A percentile compares a stretch with the other conserved stretches of the same genome.
These are phyloP conservation scores for Xanthoconium purpureum DNA, from an alignment of 768 basidiomycete genomes.

Conservation along the genomic window DNA sequence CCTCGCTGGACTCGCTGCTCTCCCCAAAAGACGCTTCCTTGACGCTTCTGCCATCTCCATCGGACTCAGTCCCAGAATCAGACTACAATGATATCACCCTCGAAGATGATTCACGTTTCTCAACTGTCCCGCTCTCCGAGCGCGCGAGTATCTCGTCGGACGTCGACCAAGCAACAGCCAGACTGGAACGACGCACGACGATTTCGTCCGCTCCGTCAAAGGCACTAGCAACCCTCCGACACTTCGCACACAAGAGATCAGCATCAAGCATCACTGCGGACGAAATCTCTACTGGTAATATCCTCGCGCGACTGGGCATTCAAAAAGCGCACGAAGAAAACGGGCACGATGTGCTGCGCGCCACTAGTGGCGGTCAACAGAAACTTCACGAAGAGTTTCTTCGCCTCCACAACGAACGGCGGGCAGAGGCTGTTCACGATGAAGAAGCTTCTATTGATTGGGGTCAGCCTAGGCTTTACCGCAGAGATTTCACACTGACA, in stretches of 20 bases:
- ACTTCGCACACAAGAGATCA: conserved; percentile 56
- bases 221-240: conserved; percentile 20
- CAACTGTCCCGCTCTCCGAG: conserved; percentile 45
- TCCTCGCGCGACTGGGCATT: conserved; percentile 51
- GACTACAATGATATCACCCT: conserved; percentile 62
- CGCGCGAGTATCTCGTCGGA: conserved; percentile 34
- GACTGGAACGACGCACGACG: conserved; percentile 30
- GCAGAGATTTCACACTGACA: conserved; percentile 2
- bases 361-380: conserved; percentile 60
- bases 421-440: conserved; percentile 36
- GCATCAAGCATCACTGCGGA: conserved; percentile 55
- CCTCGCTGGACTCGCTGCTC: conserved; percentile 45
- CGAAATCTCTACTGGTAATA: conserved; percentile 40
- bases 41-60: conserved; percentile 23
- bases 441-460: conserved; percentile 64
- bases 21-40: conserved; percentile 43
- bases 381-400: conserved; percentile 77
- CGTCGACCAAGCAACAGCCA: conserved; percentile 18
- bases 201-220: conserved; percentile 25
- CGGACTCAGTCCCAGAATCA: conserved; percentile 50
- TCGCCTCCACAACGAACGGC: conserved; percentile 57
- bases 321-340: conserved; percentile 43
- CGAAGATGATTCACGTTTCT: conserved; percentile 49
- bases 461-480: conserved; percentile 46
- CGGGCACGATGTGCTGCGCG: conserved; percentile 37